These are phyloP conservation scores for Larix sibirica DNA, from an alignment of 83 land plant species.

Conservation along the genomic window DNA sequence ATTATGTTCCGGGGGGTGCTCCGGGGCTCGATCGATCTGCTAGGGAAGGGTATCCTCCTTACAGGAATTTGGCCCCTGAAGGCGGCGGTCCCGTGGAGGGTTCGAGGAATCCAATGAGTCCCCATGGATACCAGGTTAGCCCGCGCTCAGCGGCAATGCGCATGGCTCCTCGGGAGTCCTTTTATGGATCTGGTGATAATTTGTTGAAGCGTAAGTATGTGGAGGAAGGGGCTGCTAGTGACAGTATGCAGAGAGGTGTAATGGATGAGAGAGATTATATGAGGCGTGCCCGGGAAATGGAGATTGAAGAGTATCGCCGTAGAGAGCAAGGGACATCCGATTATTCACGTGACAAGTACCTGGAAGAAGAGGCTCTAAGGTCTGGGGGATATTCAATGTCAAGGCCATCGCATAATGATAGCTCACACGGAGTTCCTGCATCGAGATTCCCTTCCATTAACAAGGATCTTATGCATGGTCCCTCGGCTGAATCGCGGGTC, in stretches of 20 bases:
- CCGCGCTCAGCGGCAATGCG: not conserved
- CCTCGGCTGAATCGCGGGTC: not conserved
- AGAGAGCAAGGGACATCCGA: slow-evolving; percentile 14
- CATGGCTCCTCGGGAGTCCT: slow-evolving; percentile 19
- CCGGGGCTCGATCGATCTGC: not conserved
- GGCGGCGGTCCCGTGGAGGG: slow-evolving; percentile 12
- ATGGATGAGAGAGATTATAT: slow-evolving; percentile 12
- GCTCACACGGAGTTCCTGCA: not conserved
- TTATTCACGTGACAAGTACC: slow-evolving; percentile 9
- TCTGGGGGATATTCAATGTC: slow-evolving; percentile 21
- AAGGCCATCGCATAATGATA: not conserved
- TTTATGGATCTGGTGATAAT: not conserved
- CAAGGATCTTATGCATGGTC: not conserved
- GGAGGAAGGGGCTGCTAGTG: slow-evolving; percentile 23
- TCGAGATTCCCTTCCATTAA: not conserved
- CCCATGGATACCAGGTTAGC: not conserved
- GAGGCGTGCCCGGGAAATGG: slow-evolving; percentile 6
- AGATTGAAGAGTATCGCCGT: not conserved
- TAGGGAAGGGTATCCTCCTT: slow-evolving; percentile 17
- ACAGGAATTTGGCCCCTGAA: not conserved
- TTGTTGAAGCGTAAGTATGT: slow-evolving; percentile 49
- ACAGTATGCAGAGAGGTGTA: not conserved
- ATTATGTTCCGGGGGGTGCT: too few species aligned
- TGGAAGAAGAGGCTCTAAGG: slow-evolving; percentile 29
- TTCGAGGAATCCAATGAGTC: slow-evolving; percentile 16